Evolutionary conservation across 2,329 filamentous ascomycete species (phyloP).

Genomic region (Escovopsis sp.): DNA sequence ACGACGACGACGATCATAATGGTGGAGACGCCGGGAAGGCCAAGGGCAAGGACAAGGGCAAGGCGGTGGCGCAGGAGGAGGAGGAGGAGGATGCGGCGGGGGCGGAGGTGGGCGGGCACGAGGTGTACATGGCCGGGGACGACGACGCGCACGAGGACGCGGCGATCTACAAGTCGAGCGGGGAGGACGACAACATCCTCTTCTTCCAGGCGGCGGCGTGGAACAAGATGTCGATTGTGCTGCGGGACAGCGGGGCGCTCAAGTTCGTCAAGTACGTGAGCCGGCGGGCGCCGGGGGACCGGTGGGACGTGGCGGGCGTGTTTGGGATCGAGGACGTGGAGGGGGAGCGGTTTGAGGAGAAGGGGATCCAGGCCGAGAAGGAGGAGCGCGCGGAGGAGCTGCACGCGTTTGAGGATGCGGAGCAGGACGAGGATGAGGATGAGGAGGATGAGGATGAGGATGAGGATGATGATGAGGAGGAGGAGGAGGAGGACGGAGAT

Average conservation of each 20-base stretch:
- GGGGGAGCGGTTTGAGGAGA: conserved; percentile 25
- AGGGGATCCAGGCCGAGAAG: conserved; percentile 19
- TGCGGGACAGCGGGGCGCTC: conserved; percentile 73
- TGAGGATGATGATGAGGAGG: conserved; percentile 7
- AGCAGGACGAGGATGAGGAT: too few species aligned
- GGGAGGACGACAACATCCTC: conserved; percentile 59
- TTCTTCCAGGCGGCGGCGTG: conserved; percentile 54
- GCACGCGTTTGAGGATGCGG: too few species aligned
- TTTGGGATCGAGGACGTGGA: conserved; percentile 54
- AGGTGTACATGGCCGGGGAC: conserved; percentile 88
- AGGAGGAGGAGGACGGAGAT: conserved; percentile 18
- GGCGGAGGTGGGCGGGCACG: conserved; percentile 64
- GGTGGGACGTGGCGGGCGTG: conserved; percentile 78
- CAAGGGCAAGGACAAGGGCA: conserved; percentile 17
- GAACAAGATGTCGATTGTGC: conserved; percentile 84
- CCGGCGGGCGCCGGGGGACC: conserved; percentile 64
- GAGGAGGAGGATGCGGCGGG: too few species aligned
- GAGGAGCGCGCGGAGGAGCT: conserved; percentile 19
- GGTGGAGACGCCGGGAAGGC: conserved; percentile 18
- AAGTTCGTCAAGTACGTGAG: conserved; percentile 97
- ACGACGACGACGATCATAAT: too few species aligned
- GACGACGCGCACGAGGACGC: conserved; percentile 60
- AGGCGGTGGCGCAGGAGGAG: conserved; percentile 18
- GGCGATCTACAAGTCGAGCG: conserved; percentile 68
- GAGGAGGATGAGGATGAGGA: conserved; percentile 19